These are phyloP conservation scores for Kwoniella botswanensis DNA, from an alignment of 768 basidiomycete genomes.

Conservation along the genomic window DNA sequence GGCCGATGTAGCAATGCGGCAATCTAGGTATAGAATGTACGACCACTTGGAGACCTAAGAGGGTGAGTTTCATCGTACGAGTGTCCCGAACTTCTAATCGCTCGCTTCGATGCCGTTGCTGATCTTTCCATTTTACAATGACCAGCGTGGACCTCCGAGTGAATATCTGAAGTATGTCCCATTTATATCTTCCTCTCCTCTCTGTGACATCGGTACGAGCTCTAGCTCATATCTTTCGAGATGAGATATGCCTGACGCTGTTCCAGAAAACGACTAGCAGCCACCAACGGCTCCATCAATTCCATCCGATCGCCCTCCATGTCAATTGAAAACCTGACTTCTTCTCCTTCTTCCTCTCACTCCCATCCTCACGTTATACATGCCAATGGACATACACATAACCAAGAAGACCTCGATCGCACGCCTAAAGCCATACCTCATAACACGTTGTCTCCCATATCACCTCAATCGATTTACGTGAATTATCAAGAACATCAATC, in stretches of 20 bases:
- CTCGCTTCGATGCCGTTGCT: background rate
- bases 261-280: constrained; percentile 7
- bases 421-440: constrained; percentile 3
- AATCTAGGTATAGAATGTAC: constrained; percentile 43
- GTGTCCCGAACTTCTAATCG: background rate
- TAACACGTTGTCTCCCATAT: constrained; percentile 23
- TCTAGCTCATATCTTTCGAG: background rate
- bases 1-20: constrained; percentile 23
- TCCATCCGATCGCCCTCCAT: background rate
- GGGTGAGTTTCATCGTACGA: background rate
- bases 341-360: background rate
- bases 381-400: background rate
- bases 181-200: background rate
- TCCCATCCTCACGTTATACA: background rate
- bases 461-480: constrained; percentile 8
- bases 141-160: constrained; percentile 13
- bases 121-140: background rate
- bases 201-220: background rate
- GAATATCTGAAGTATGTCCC: constrained; percentile 12
- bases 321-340: background rate
- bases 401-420: background rate
- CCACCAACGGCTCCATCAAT: background rate
- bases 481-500: background rate
- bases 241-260: background rate
- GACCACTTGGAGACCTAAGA: constrained; percentile 17